These are phyloP conservation scores for Penicillium diatomitis DNA, from an alignment of 495 filamentous ascomycete species.

Conservation along the genomic window DNA sequence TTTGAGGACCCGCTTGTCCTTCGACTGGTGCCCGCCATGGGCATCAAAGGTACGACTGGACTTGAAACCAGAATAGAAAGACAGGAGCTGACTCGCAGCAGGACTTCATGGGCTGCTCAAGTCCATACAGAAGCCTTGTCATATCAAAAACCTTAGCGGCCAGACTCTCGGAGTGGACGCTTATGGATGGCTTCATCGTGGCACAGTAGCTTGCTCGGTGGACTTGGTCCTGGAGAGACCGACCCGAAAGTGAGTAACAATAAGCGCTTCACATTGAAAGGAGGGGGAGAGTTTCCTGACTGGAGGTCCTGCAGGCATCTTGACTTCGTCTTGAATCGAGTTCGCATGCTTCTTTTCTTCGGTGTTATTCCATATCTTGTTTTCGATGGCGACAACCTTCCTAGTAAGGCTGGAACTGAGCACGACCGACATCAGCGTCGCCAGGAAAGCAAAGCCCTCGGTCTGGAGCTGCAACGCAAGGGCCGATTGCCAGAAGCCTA, in stretches of 20 bases:
- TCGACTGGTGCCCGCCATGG: slow-evolving; percentile 45
- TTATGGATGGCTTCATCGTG: slow-evolving; percentile 97
- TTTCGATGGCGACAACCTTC: slow-evolving; percentile 93
- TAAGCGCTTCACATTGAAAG: too few species aligned
- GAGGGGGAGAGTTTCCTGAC: too few species aligned
- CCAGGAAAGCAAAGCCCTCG: slow-evolving; percentile 61
- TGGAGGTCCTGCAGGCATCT: slow-evolving; percentile 53
- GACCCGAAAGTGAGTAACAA: slow-evolving; percentile 61
- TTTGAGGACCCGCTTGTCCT: slow-evolving; percentile 24
- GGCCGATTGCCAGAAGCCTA: slow-evolving; percentile 75
- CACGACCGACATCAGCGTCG: slow-evolving; percentile 56
- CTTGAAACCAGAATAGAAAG: not conserved
- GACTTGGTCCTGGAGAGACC: slow-evolving; percentile 84
- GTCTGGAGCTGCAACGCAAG: slow-evolving; percentile 69
- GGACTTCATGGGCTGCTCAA: slow-evolving; percentile 88
- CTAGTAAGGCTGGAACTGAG: slow-evolving; percentile 93
- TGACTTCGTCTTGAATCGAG: slow-evolving; percentile 82
- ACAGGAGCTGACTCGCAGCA: slow-evolving; percentile 18
- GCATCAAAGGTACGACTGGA: slow-evolving; percentile 52
- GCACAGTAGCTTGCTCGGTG: slow-evolving; percentile 80
- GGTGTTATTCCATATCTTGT: slow-evolving; percentile 88
- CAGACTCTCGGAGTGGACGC: slow-evolving; percentile 89
- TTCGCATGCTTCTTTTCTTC: slow-evolving; percentile 86
- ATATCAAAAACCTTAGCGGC: slow-evolving; percentile 78
- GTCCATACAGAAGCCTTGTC: slow-evolving; percentile 83